These are phyloP conservation scores for Yamadazyma buinensis DNA, from an alignment of 1,139 yeast species.

Conservation along the genomic window DNA sequence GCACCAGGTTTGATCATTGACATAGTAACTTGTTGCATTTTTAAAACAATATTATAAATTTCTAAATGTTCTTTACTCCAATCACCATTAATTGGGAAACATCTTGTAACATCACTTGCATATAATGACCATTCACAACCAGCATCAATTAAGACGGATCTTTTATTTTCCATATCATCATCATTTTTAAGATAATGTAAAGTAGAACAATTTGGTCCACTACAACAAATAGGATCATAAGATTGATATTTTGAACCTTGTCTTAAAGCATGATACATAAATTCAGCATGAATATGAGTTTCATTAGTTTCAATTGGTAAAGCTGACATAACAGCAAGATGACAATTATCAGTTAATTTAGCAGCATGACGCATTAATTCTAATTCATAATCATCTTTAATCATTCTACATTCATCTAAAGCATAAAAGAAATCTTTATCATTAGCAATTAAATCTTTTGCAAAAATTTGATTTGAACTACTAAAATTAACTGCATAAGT, in stretches of 20 bases:
- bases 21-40: slow-evolving; percentile 79
- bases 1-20: slow-evolving; percentile 73
- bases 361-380: slow-evolving; percentile 76
- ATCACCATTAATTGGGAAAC: slow-evolving; percentile 87
- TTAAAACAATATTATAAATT: slow-evolving; percentile 74
- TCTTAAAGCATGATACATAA: slow-evolving; percentile 86
- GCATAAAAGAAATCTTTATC: slow-evolving; percentile 62
- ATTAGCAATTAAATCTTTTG: slow-evolving; percentile 30
- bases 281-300: slow-evolving; percentile 93
- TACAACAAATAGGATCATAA: slow-evolving; percentile 93
- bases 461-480: slow-evolving; percentile 29
- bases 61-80: slow-evolving; percentile 86
- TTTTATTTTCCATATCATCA: slow-evolving; percentile 52
- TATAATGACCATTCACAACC: slow-evolving; percentile 97
- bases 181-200: slow-evolving; percentile 88
- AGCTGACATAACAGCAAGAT: slow-evolving; percentile 89
- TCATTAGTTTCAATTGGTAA: slow-evolving; percentile 83
- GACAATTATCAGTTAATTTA: slow-evolving; percentile 81
- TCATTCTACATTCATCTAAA: slow-evolving; percentile 78
- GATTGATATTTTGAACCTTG: slow-evolving; percentile 89
- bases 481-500: slow-evolving; percentile 26
- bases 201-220: slow-evolving; percentile 90
- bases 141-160: slow-evolving; percentile 81
- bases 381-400: slow-evolving; percentile 81
- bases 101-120: slow-evolving; percentile 91